Evolutionary conservation across 768 basidiomycete genomes (phyloP).

Genomic region (Amanita phalloides): DNA sequence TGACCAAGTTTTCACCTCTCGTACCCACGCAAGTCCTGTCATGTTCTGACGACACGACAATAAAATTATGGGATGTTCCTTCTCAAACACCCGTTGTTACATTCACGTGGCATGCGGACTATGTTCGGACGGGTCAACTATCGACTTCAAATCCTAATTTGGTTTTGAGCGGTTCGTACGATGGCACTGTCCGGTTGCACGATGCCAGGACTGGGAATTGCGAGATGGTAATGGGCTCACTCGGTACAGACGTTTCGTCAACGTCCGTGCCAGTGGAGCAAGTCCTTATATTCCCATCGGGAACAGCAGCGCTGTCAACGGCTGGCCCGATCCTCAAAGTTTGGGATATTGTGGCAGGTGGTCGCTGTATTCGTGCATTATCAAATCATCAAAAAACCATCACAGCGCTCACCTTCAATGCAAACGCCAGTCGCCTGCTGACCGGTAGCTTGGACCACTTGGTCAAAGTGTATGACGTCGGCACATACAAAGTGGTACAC

Average conservation of each 20-base stretch:
- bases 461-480: constrained; percentile 97
- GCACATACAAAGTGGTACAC: constrained; percentile 90
- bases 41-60: constrained; percentile 93
- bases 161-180: constrained; percentile 90
- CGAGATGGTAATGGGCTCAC: constrained; percentile 70
- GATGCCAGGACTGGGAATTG: constrained; percentile 77
- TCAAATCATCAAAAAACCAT: constrained; percentile 99
- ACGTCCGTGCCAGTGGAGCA: constrained; percentile 74
- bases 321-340: constrained; percentile 89
- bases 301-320: constrained; percentile 73
- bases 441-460: constrained; percentile 93
- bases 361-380: constrained; percentile 79
- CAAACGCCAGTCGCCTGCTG: constrained; percentile 66
- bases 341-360: constrained; percentile 92
- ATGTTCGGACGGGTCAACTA: constrained; percentile 89
- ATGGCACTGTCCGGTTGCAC: constrained; percentile 80
- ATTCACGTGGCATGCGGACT: constrained; percentile 85
- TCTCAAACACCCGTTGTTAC: constrained; percentile 72
- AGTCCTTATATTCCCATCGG: constrained; percentile 87
- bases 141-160: constrained; percentile 75
- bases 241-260: constrained; percentile 17
- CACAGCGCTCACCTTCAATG: constrained; percentile 77
- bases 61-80: constrained; percentile 91
- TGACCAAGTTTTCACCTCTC: constrained; percentile 81
- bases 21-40: constrained; percentile 81